Evolutionary conservation across 345 rosid genomes (phyloP).

Genomic region (Punica granatum): DNA sequence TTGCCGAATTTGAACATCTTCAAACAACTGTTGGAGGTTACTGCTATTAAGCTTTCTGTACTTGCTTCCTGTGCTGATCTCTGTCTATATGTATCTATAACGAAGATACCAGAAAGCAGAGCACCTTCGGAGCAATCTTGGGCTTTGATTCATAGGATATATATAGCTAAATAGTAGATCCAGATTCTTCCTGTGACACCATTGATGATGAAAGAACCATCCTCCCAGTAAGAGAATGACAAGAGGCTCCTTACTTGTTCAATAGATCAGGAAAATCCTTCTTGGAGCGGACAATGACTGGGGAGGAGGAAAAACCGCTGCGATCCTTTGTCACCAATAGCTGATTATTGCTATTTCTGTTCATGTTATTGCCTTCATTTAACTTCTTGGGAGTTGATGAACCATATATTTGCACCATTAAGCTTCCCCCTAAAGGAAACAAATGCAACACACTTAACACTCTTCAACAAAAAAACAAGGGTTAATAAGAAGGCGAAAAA

Average conservation of each 20-base stretch:
- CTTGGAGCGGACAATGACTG: constrained; percentile 26
- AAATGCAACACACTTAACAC: not conserved
- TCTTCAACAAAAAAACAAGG: not conserved
- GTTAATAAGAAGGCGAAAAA: not conserved
- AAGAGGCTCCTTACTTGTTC: constrained; percentile 20
- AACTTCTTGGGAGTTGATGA: constrained; percentile 17
- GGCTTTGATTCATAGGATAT: not conserved
- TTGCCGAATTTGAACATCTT: not conserved
- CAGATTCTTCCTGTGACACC: not conserved
- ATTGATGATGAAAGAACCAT: not conserved
- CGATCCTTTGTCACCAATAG: constrained; percentile 15
- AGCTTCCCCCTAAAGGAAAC: constrained; percentile 37
- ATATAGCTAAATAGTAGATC: not conserved
- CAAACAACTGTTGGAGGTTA: not conserved
- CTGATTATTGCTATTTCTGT: not conserved
- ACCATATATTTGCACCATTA: constrained; percentile 44
- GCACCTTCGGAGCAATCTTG: not conserved
- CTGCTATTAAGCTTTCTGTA: not conserved
- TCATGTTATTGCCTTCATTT: constrained; percentile 14
- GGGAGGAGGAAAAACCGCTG: constrained; percentile 24
- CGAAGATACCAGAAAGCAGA: not conserved
- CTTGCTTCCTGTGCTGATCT: not conserved
- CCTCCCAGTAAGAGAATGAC: not conserved
- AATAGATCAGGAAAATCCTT: constrained; percentile 17
- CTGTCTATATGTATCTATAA: not conserved